Base-by-base conservation (phyloP, 2,329 filamentous ascomycete species). In the Periconia sp. region DNA sequence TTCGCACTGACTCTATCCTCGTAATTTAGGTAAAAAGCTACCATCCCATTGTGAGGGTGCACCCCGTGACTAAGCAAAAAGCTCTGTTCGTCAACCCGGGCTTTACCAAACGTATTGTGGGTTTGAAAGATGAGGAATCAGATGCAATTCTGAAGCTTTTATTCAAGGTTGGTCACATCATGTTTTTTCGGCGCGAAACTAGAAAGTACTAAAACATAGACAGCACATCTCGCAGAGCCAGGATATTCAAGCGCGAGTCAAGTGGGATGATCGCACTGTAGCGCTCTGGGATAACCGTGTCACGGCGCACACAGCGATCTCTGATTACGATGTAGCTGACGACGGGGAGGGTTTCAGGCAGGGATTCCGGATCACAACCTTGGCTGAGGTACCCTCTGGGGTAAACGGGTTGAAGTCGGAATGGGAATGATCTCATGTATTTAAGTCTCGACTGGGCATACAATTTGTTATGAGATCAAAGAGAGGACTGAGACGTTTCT, bases 221-320 rank as follows among this genome's bases (percentile, higher is more conserved):
- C 30, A 90, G 68, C 88, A 91, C 62, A 84, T 91, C 51, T 85
- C 85, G 0, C 79, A 82, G 20, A 86, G 86, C 33, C 83, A 85
- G 45, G 88, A 91, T 65, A 83, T 90, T 66, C 88, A 91, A 62
- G 79, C 80, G 2, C 82, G 89, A 20, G 80, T 94, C 47, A 88
- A 86, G 70, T 94, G 90, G 90, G 84, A 86, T 64, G 81, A 84
- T 53, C 82, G 84, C 17, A 92, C 89, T 0, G 90, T 93, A 1
- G 87, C 92, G 2, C 84, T 92, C 1, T 93, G 90, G 90, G 90
- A 93, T 71, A 92, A 92, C 76, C 81, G 89, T 27, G 83, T 91
- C 0, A 91, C 88, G 7, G 82, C 85, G 63, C 90, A 94, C 72
- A 87, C 87, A 8, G 90, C 90, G 1, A 78, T 92, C 33, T 79